phyloP scores from a whole-genome alignment of 2,329 filamentous ascomycete species.

The Hymenoscyphus infarciens region DNA sequence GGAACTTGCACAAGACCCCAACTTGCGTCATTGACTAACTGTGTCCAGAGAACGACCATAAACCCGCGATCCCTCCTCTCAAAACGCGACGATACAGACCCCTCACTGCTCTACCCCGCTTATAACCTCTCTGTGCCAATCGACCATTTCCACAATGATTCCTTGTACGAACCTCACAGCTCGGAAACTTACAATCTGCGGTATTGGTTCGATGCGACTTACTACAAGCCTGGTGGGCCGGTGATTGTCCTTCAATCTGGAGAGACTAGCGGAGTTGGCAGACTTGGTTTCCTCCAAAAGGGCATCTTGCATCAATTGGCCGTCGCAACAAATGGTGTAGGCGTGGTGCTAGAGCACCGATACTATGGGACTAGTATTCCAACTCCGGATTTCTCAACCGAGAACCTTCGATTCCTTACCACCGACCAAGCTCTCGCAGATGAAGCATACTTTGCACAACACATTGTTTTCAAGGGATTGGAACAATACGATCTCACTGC shows the following conservation, averaged over 20 bases:
- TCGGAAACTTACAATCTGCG: constrained; percentile 65
- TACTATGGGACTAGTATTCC: constrained; percentile 82
- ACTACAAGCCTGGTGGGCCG: constrained; percentile 74
- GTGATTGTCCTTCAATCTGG: constrained; percentile 74
- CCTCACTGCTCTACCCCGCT: constrained; percentile 31
- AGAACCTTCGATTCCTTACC: constrained; percentile 75
- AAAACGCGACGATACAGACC: constrained; percentile 24
- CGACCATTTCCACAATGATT: constrained; percentile 82
- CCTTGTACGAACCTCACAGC: constrained; percentile 72
- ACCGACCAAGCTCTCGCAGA: constrained; percentile 82
- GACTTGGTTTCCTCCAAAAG: constrained; percentile 70
- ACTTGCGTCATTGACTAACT: neutral
- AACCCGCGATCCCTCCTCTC: constrained; percentile 7
- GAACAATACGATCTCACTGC: constrained; percentile 65
- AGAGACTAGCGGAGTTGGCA: constrained; percentile 60
- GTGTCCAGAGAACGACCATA: constrained; percentile 26
- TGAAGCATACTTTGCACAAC: constrained; percentile 72
- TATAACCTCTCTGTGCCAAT: constrained; percentile 44
- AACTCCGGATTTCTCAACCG: constrained; percentile 58
- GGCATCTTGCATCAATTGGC: constrained; percentile 71
- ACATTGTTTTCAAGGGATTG: constrained; percentile 68
- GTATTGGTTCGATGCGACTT: constrained; percentile 78
- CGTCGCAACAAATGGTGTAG: constrained; percentile 68
- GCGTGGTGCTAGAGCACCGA: constrained; percentile 79
- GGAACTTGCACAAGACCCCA: neutral